Conservation (phyloP, 441 rosid genomes). For the Erodium moschatum region DNA sequence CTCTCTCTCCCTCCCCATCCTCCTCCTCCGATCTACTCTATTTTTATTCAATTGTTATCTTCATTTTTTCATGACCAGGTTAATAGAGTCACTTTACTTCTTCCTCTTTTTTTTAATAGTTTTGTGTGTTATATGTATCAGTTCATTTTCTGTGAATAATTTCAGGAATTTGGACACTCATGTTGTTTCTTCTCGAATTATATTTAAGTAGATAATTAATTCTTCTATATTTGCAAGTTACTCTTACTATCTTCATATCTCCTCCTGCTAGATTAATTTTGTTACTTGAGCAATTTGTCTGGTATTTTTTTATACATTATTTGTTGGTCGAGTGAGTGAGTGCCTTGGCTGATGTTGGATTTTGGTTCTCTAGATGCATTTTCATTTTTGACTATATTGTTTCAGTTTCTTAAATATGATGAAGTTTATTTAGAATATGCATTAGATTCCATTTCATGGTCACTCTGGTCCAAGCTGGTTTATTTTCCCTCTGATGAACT, state of each 20-base stretch:
- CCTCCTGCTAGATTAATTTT: not conserved
- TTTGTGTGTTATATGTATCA: not conserved
- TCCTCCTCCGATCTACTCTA: not conserved
- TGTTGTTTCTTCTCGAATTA: not conserved
- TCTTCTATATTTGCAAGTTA: not conserved
- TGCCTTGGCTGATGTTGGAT: not conserved
- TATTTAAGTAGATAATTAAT: not conserved
- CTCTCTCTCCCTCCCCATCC: not conserved
- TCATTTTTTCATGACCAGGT: not conserved
- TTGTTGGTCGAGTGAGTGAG: not conserved
- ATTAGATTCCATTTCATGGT: constrained; percentile 1
- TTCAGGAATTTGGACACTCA: not conserved
- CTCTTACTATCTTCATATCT: not conserved
- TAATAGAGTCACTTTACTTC: not conserved
- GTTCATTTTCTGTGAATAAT: not conserved
- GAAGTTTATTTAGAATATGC: not conserved
- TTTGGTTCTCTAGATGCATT: not conserved
- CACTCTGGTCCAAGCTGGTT: not conserved
- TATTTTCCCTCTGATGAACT: not conserved
- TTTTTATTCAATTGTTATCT: not conserved
- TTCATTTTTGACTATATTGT: not conserved
- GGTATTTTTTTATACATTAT: not conserved
- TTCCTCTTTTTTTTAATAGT: not conserved
- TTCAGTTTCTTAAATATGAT: no score
- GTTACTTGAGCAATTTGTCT: not conserved